phyloP scores from a whole-genome alignment of 2,329 filamentous ascomycete species.

The Raffaelea arxii region DNA sequence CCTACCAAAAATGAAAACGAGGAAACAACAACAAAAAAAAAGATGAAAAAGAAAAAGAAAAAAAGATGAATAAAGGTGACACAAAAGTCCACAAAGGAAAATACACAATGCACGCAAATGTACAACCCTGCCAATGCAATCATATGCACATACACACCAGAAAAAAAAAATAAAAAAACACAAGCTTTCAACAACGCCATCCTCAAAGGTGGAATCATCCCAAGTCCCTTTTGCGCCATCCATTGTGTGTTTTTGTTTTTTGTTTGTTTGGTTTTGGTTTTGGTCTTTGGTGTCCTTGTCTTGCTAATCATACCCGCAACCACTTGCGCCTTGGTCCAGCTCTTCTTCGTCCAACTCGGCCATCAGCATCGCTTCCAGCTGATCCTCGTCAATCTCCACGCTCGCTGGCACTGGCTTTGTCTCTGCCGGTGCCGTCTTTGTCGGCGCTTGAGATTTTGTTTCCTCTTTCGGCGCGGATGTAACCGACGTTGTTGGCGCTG shows the following conservation, averaged over 20 bases:
- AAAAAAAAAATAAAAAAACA: neutral
- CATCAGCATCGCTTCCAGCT: conserved; percentile 54
- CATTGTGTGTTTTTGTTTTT: neutral
- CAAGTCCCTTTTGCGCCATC: neutral
- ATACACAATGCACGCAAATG: neutral
- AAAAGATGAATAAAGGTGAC: neutral
- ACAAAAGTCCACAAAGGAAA: neutral
- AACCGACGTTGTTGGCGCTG: conserved; percentile 8
- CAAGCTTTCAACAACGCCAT: neutral
- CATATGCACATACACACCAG: neutral
- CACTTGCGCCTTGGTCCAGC: too few species aligned
- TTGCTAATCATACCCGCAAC: too few species aligned
- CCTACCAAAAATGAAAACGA: too few species aligned
- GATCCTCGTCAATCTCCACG: conserved; percentile 38
- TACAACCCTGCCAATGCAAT: too few species aligned
- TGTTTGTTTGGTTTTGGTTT: neutral
- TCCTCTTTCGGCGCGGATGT: too few species aligned
- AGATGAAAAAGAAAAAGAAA: neutral
- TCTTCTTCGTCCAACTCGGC: conserved; percentile 44
- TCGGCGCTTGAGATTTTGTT: too few species aligned
- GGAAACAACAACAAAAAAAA: neutral
- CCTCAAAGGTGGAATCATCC: neutral
- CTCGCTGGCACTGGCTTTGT: conserved; percentile 11
- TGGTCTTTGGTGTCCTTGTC: neutral
- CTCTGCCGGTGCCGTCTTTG: neutral